Evolutionary conservation across 352 stramenopile genomes (phyloP), one percentile per base, ranked within the genome.

Genomic region (Peronospora belbahrii): DNA sequence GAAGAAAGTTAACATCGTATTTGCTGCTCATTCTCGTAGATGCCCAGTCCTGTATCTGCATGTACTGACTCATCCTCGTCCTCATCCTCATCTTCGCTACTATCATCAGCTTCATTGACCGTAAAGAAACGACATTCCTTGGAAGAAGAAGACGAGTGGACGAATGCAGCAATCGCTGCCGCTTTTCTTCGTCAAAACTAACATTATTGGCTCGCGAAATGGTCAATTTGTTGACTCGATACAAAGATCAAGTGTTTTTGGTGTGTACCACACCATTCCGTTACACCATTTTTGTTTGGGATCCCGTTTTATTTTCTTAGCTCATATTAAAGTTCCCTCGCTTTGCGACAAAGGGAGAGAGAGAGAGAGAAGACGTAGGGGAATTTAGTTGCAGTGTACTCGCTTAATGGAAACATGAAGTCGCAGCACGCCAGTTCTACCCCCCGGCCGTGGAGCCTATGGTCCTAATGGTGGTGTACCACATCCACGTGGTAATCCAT

Each of bases 391-490:
- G 38, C 50, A n/a, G n/a, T n/a, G n/a, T n/a, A n/a, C 24, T 39
- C 24, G 25, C 42, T 80, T 38, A 48, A 81, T 77, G 69, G 56
- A 67, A 73, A 62, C 38, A 75, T 72, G 70, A 83, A 79, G 59
- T 49, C 65, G 39, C 67, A 77, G 28, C 64, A 78, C 42, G 33
- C 42, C 40, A 74, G 42, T 58, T 52, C 42, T 48, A 55, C 51
- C 28, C 30, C n/a, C 58, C 35, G 48, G 52, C 31, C 46, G 43
- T 24, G 47, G 52, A 41, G 42, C 48, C 58, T 79, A 71, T 51
- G 56, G 53, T 47, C 41, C 42, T 27, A 59, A 23, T 48, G 13
- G 47, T 25, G 53, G 59, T 15, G 27, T 36, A 4, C 55, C 62
- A 19, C 52, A 62, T 31, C 65, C 65, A 14, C 66, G 66, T 41